Conservation (phyloP, 108 stramenopile species). For the Aurantiochytrium sp. region DNA sequence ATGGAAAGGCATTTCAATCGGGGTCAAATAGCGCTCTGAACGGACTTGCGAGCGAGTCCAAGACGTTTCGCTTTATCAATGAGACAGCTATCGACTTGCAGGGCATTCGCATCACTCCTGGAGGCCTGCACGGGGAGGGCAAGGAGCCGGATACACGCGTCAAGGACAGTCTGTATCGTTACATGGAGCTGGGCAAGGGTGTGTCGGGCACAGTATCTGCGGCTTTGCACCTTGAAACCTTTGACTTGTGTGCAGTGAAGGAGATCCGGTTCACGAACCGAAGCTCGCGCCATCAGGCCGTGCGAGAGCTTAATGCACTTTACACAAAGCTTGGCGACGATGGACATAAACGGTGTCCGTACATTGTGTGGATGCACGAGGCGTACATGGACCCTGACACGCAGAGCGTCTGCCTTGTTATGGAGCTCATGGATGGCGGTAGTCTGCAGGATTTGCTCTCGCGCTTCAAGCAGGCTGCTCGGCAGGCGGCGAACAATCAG, state of each 20-base stretch:
- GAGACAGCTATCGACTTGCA: background rate
- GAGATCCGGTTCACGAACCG: constrained; percentile 42
- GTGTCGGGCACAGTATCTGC: constrained; percentile 48
- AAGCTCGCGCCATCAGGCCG: constrained; percentile 43
- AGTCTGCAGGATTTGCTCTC: constrained; percentile 33
- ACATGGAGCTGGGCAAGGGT: constrained; percentile 49
- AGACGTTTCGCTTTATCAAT: background rate
- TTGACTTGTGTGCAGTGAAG: constrained; percentile 59
- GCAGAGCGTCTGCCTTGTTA: constrained; percentile 43
- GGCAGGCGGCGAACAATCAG: background rate
- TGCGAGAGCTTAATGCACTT: constrained; percentile 45
- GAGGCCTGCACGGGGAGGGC: background rate
- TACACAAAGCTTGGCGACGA: background rate
- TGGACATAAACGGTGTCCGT: background rate
- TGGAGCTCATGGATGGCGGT: constrained; percentile 37
- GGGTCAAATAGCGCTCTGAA: background rate
- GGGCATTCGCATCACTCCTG: background rate
- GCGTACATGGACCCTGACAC: constrained; percentile 44
- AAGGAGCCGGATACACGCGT: background rate
- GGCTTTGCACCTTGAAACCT: constrained; percentile 52
- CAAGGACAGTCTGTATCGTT: constrained; percentile 35
- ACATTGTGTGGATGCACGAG: constrained; percentile 52
- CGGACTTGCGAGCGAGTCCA: background rate
- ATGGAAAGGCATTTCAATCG: too few species aligned
- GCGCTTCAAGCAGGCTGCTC: background rate